These are phyloP conservation scores for Plasmopara viticola DNA, from an alignment of 352 stramenopile species.

Conservation along the genomic window DNA sequence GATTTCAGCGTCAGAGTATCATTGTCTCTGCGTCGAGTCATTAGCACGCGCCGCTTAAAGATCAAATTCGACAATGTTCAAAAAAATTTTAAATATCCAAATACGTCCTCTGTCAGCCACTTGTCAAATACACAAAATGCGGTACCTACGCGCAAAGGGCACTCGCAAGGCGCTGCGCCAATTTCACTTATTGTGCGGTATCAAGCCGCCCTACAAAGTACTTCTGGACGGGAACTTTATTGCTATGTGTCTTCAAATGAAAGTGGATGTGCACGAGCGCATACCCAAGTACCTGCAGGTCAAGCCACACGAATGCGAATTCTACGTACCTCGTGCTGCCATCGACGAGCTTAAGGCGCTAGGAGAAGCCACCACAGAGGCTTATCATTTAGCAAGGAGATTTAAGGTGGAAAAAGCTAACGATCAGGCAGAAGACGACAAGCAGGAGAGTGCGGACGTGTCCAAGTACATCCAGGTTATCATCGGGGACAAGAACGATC, in stretches of 20 bases:
- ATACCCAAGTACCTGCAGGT: constrained; percentile 81
- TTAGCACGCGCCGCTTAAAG: constrained; percentile 16
- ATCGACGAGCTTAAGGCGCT: constrained; percentile 73
- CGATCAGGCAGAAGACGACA: constrained; percentile 20
- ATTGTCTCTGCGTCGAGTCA: constrained; percentile 4
- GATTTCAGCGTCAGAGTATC: constrained; percentile 1
- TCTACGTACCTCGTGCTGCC: constrained; percentile 60
- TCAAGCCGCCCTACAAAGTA: constrained; percentile 81
- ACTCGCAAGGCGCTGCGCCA: constrained; percentile 84
- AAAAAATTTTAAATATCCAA: constrained; percentile 13
- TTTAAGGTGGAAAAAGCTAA: constrained; percentile 57
- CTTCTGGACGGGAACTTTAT: constrained; percentile 85
- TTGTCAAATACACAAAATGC: constrained; percentile 30
- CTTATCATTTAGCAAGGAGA: constrained; percentile 58
- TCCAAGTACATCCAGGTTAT: constrained; percentile 45
- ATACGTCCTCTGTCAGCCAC: not conserved
- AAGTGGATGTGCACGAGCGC: constrained; percentile 71
- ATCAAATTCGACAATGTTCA: constrained; percentile 3
- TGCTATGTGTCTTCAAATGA: constrained; percentile 84
- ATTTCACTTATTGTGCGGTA: constrained; percentile 84
- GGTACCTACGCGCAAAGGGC: constrained; percentile 76
- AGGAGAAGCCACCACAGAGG: constrained; percentile 47
- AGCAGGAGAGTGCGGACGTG: constrained; percentile 36
- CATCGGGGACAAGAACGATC: constrained; percentile 66
- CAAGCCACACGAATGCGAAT: constrained; percentile 62